Evolutionary conservation across 805 yeast genomes (phyloP).

Genomic region (Metahyphopichia silvanorum): DNA sequence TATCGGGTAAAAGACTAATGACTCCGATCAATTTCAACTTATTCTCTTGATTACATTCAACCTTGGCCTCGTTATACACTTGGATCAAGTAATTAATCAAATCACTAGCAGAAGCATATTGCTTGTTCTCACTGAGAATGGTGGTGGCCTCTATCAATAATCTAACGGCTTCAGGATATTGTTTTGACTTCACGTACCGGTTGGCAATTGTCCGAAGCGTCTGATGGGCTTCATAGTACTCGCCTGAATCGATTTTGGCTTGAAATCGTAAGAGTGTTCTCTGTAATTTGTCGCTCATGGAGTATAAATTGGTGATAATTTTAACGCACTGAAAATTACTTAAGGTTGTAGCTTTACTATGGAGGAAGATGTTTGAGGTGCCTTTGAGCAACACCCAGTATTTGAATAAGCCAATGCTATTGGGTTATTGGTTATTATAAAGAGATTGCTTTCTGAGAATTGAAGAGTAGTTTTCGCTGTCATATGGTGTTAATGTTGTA

Average conservation of each 20-base stretch:
- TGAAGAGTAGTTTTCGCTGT: too few relatives aligned
- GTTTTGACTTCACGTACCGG: slow-evolving; percentile 68
- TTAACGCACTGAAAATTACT: background rate
- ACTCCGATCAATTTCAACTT: slow-evolving; percentile 48
- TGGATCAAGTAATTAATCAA: slow-evolving; percentile 69
- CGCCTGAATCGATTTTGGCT: slow-evolving; percentile 65
- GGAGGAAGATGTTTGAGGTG: too few relatives aligned
- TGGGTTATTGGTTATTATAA: too few relatives aligned
- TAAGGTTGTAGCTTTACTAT: background rate
- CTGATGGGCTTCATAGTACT: slow-evolving; percentile 94
- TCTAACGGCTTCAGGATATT: slow-evolving; percentile 69
- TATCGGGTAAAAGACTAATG: slow-evolving; percentile 41
- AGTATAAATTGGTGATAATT: background rate
- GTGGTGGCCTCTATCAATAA: slow-evolving; percentile 69
- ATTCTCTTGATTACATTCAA: slow-evolving; percentile 28
- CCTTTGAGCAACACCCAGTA: too few relatives aligned
- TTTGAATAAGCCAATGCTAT: too few relatives aligned
- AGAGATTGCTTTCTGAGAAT: too few relatives aligned
- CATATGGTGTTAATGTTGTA: too few relatives aligned
- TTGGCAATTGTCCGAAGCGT: slow-evolving; percentile 87
- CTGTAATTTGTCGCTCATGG: slow-evolving; percentile 41
- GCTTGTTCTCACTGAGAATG: slow-evolving; percentile 63
- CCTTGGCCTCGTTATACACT: slow-evolving; percentile 53
- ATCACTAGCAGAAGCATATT: slow-evolving; percentile 81
- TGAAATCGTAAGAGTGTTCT: slow-evolving; percentile 65